Base-by-base conservation (phyloP, 2,329 filamentous ascomycete species). In the Didymella sp. region DNA sequence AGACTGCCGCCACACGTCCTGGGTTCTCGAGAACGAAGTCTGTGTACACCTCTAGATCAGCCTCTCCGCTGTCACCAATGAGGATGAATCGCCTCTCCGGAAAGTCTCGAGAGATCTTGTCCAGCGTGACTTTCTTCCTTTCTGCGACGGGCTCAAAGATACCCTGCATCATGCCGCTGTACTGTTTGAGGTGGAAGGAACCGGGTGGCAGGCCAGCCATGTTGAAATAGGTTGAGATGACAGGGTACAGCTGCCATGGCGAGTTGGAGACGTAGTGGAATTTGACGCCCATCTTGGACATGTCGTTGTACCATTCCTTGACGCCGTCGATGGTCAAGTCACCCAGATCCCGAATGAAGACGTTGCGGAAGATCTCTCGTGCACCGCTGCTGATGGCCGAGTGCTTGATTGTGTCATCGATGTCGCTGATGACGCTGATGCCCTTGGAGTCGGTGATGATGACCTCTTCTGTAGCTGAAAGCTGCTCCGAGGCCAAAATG, bases 261-360 rank as follows among this genome's bases (percentile, higher is more conserved):
- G 94, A 96, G 76, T 99, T 99, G n/a, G 95, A 99, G 63, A 96
- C 96, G 75, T 99, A 99, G 73, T 99, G 96, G 49, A 99, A 84
- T 67, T 88, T 86, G 22, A 98, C 94, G 17, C 93, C 92, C 79
- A 94, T 86, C 19, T 87, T 82, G 35, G 89, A 84, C 77, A 99
- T 83, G 19, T 82, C 82, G 31, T 82, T 86, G 72, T 98, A 99
- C 94, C 95, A 98, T 60, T 96, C 91, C 56, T 82, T 85, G 19
- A 98, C 93, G 2, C 95, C 95, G 15, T 92, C 89, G 21, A 99
- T 87, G 0, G 87, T 92, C 42, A 98, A 81, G 58, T 94, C 92
- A 3, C 79, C 82, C 1, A 98, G 80, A 41, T 97, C 92, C 9
- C 93, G 88, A 50, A 97, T 89, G 72, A 99, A 99, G 0, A 92